These are phyloP conservation scores for Ormosia semicastrata DNA, from an alignment of 306 rosid species.

Conservation along the genomic window DNA sequence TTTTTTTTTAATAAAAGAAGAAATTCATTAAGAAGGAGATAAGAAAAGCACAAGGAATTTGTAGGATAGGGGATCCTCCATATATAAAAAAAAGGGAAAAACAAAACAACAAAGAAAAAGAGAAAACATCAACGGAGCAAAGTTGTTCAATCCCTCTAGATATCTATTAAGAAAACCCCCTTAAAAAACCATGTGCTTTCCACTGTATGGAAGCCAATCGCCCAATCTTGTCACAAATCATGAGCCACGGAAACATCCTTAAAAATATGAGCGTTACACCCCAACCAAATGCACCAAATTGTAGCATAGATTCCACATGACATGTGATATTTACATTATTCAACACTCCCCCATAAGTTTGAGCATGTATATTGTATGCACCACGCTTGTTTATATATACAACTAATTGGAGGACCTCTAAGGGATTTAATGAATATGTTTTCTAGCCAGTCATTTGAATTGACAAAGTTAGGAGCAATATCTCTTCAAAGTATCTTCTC, in stretches of 20 bases:
- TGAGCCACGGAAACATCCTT: neutral
- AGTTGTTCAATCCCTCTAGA: neutral
- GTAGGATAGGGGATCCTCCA: neutral
- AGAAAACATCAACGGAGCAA: neutral
- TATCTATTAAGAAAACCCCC: neutral
- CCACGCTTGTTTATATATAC: neutral
- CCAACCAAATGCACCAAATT: neutral
- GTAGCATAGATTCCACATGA: neutral
- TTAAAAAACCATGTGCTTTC: neutral
- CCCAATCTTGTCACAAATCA: neutral
- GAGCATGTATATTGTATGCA: neutral
- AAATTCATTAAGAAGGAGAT: neutral
- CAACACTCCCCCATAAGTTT: neutral
- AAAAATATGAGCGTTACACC: neutral
- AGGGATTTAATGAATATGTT: neutral
- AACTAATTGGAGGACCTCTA: neutral
- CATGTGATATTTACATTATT: neutral
- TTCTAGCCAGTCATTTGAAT: constrained; percentile 6
- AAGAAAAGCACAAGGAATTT: neutral
- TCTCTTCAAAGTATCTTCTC: neutral
- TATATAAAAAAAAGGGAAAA: neutral
- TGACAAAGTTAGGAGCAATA: neutral
- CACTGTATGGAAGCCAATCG: neutral
- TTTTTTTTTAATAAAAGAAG: neutral
- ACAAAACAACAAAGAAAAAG: neutral